phyloP scores from a whole-genome alignment of 495 filamentous ascomycete genomes.

The Neurospora tetrasperma region DNA sequence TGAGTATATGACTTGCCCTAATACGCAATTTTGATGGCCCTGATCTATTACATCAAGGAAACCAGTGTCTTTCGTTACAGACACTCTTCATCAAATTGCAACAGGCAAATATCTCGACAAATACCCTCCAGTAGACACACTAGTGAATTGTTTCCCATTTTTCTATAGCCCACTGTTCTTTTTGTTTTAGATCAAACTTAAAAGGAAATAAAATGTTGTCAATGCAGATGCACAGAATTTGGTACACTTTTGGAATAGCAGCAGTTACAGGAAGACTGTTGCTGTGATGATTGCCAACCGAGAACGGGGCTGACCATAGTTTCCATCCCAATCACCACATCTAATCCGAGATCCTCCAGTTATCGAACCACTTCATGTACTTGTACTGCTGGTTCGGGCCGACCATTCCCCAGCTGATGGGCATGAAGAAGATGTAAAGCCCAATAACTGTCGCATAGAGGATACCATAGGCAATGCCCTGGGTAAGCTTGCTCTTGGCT shows the following conservation, averaged over 20 bases:
- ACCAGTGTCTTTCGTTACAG: not conserved
- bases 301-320: not conserved
- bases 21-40: not conserved
- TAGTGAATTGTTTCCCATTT: not conserved
- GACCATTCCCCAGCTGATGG: conserved; percentile 95
- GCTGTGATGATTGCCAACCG: not conserved
- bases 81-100: not conserved
- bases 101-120: not conserved
- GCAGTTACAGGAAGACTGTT: not conserved
- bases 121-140: not conserved
- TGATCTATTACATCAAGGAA: not conserved
- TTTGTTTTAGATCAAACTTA: not conserved
- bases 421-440: conserved; percentile 80
- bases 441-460: conserved; percentile 65
- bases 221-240: not conserved
- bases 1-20: not conserved
- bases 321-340: not conserved
- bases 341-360: conserved; percentile 55
- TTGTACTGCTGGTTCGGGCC: conserved; percentile 73
- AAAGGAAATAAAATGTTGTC: not conserved
- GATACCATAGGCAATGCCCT: conserved; percentile 54
- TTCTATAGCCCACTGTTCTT: not conserved
- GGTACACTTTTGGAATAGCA: not conserved
- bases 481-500: conserved; percentile 46
- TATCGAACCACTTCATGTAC: conserved; percentile 84